These are phyloP conservation scores for Cladosporium sp. DNA, from an alignment of 2,329 filamentous ascomycete species.

Conservation along the genomic window DNA sequence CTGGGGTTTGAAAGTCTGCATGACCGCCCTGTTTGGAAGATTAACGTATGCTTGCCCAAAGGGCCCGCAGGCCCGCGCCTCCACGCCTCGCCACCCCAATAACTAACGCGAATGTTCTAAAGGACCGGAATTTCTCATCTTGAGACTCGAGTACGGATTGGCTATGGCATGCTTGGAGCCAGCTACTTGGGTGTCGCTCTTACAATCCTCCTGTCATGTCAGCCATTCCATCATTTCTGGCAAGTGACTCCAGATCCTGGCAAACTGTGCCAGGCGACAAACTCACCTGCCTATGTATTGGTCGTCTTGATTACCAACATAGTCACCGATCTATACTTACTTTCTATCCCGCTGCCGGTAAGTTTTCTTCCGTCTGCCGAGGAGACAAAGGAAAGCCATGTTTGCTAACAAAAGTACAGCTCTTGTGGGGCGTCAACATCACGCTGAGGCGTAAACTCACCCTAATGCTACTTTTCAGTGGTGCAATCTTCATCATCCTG, in stretches of 20 bases:
- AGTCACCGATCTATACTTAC: neutral
- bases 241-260: slow-evolving; percentile 4
- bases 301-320: neutral
- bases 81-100: too few relatives aligned
- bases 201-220: neutral
- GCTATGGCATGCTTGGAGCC: neutral
- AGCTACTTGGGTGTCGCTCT: neutral
- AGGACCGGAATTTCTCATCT: neutral
- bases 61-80: too few relatives aligned
- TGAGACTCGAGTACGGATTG: neutral
- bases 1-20: slow-evolving; percentile 6
- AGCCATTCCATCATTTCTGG: slow-evolving; percentile 7
- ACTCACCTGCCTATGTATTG: slow-evolving; percentile 3
- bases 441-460: slow-evolving; percentile 1
- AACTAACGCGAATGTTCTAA: neutral
- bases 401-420: too few relatives aligned
- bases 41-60: neutral
- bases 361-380: too few relatives aligned
- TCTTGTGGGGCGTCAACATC: slow-evolving; percentile 1
- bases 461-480: slow-evolving; percentile 6
- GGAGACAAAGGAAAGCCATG: too few relatives aligned
- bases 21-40: neutral
- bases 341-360: slow-evolving; percentile 6
- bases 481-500: slow-evolving; percentile 6
- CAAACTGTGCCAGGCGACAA: slow-evolving; percentile 3